These are phyloP conservation scores for Tylopilus sp. DNA, from an alignment of 768 basidiomycete genomes.

Conservation along the genomic window DNA sequence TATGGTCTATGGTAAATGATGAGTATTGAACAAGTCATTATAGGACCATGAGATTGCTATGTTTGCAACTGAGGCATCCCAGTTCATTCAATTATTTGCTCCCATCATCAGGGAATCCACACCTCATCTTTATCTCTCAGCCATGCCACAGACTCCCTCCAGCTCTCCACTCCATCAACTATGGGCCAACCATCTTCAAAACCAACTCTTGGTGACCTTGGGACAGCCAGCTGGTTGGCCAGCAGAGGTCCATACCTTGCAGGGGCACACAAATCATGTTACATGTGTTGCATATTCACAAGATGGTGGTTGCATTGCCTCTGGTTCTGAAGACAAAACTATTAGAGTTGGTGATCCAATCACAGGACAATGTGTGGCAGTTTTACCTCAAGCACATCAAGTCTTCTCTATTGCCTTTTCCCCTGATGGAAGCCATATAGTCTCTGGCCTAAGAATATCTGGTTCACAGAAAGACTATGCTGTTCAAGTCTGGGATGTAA, in stretches of 20 bases:
- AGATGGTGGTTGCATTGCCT: constrained; percentile 22
- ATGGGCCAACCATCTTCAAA: constrained; percentile 21
- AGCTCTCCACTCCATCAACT: constrained; percentile 22
- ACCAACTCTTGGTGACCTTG: constrained; percentile 8
- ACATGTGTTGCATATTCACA: constrained; percentile 21
- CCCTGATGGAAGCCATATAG: constrained; percentile 23
- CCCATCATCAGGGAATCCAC: constrained; percentile 29
- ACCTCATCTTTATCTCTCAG: constrained; percentile 40
- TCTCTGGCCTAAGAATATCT: constrained; percentile 11
- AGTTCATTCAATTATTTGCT: constrained; percentile 32
- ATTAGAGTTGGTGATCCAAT: constrained; percentile 19
- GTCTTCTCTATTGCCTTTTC: constrained; percentile 17
- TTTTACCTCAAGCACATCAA: not conserved
- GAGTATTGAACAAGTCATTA: constrained; percentile 1
- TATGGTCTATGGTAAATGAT: not conserved
- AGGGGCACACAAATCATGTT: constrained; percentile 13
- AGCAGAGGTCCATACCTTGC: constrained; percentile 14
- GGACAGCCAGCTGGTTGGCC: constrained; percentile 14
- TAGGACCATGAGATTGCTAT: constrained; percentile 12
- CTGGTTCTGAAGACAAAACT: constrained; percentile 21
- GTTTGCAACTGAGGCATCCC: constrained; percentile 23
- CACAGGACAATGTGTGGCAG: constrained; percentile 13
- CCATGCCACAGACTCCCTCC: constrained; percentile 33
- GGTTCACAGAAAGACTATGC: no score
- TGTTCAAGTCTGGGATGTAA: constrained; percentile 22